Base-by-base conservation (phyloP, 177 flowering plant genomes). In the Tripterygium wilfordii region DNA sequence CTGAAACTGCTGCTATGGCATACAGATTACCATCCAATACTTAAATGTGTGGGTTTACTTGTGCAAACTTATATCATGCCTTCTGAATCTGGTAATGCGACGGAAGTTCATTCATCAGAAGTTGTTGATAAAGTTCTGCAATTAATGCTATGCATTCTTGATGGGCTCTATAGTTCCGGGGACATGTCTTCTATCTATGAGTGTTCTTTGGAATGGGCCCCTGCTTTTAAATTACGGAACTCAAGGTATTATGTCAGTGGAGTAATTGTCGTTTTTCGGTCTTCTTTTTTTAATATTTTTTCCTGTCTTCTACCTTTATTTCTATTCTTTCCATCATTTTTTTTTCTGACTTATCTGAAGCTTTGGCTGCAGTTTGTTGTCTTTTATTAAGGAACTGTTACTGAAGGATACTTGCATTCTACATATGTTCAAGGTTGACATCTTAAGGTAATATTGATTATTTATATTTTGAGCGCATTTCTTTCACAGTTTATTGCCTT, bases 81-180 rank as follows among this genome's bases (percentile, higher is more conserved):
- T 60, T 46, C 45, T 53, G 27, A 27, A 25, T 15, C 5, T 41
- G 37, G 3, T 13, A 56, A 42, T 27, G 52, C 27, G n/a, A n/a
- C n/a, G 48, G 72, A 59, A 26, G 72, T 53, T 21, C 47, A 54
- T 52, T 37, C 33, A 25, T 45, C 43, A 46, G 71, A 67, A 36
- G 51, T 75, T 55, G 42, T 75, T 55, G 70, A 77, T 49, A 72
- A 68, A 53, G 55, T 79, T 40, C 51, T 85, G 47, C 74, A 71
- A 42, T 59, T 86, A 36, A 76, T 86, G 83, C 63, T 79, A 13
- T 61, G 66, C 60, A 66, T 79, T 67, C 67, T 87, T 62, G 80
- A 77, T 60, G 79, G 78, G 49, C 70, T 84, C 12, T 49, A 52
- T 9, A 41, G 21, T 54, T 35, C 48, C 24, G 55, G 60, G 48